phyloP scores from a whole-genome alignment of 176 grass and related monocot genomes.

The Cymbopogon citratus region DNA sequence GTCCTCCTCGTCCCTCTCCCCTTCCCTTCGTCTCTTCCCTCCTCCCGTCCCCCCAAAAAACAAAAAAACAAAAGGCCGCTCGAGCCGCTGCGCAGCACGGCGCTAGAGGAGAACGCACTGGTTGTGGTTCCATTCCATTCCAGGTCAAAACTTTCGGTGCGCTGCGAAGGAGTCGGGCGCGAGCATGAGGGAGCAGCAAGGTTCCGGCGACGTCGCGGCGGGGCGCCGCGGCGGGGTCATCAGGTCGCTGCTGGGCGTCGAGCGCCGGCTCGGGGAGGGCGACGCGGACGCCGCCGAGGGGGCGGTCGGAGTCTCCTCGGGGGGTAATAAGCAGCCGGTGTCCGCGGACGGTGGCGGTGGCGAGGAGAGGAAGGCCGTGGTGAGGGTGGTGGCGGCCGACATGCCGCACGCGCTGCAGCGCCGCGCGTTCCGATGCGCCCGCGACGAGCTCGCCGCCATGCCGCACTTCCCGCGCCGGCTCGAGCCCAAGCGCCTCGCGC shows the following conservation, averaged over 20 bases:
- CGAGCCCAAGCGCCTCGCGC: slow-evolving; percentile 81
- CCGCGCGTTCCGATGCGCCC: slow-evolving; percentile 69
- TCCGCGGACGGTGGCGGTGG: not conserved
- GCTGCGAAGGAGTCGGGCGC: not conserved
- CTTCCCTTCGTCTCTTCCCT: not conserved
- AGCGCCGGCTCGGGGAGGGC: slow-evolving; percentile 31
- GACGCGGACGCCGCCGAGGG: slow-evolving; percentile 1
- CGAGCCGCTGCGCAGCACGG: slow-evolving; percentile 16
- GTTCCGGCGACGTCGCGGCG: slow-evolving; percentile 41
- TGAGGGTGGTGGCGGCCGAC: slow-evolving; percentile 68
- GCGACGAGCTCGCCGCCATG: slow-evolving; percentile 73
- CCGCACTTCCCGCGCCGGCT: slow-evolving; percentile 52
- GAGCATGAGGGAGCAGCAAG: slow-evolving; percentile 32
- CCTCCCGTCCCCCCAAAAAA: not conserved
- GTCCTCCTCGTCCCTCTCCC: not conserved
- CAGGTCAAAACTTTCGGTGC: slow-evolving; percentile 9
- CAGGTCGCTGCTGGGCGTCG: slow-evolving; percentile 58
- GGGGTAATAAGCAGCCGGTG: slow-evolving; percentile 20
- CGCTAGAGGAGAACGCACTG: slow-evolving; percentile 2
- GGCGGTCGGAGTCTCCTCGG: not conserved
- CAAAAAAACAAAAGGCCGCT: slow-evolving; percentile 30
- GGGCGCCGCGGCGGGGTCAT: slow-evolving; percentile 58
- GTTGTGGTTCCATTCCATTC: not conserved
- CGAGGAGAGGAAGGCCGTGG: slow-evolving; percentile 48
- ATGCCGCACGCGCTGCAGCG: slow-evolving; percentile 74